These are phyloP conservation scores for Monilinia aucupariae DNA, from an alignment of 2,329 filamentous ascomycete genomes.

Conservation along the genomic window DNA sequence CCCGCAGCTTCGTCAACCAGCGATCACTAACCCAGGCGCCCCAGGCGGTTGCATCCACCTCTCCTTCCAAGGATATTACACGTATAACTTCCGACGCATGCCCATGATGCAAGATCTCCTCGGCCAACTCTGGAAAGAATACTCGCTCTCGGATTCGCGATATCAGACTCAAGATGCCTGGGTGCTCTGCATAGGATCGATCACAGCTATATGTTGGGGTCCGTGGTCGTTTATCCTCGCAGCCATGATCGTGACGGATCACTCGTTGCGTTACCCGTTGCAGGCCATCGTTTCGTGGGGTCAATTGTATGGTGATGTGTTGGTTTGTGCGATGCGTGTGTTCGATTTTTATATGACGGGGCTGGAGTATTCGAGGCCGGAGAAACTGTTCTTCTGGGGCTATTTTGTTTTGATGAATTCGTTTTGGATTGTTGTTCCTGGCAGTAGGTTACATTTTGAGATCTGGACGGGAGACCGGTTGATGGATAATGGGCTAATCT, in stretches of 20 bases:
- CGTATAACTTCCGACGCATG: constrained; percentile 41
- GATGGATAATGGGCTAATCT: background rate
- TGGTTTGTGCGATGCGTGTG: background rate
- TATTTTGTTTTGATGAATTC: background rate
- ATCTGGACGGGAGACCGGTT: background rate
- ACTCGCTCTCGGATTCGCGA: constrained; percentile 50
- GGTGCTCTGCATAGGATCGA: constrained; percentile 49
- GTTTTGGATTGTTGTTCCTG: background rate
- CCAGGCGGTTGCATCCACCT: constrained; percentile 33
- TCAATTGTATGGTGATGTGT: background rate
- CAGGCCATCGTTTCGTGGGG: background rate
- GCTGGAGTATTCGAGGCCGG: background rate
- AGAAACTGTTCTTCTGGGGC: background rate
- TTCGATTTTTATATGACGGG: background rate
- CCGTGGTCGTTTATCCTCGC: background rate
- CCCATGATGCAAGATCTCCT: constrained; percentile 40
- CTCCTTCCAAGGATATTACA: constrained; percentile 42
- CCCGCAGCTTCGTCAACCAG: background rate
- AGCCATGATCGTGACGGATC: background rate
- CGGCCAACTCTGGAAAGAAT: constrained; percentile 55
- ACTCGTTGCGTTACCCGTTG: background rate
- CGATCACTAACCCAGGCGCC: background rate
- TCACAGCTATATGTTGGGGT: constrained; percentile 40
- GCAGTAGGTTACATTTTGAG: background rate
- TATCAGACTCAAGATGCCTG: constrained; percentile 49